phyloP scores from a whole-genome alignment of 2,329 filamentous ascomycete genomes.

The Claviceps spartinae region DNA sequence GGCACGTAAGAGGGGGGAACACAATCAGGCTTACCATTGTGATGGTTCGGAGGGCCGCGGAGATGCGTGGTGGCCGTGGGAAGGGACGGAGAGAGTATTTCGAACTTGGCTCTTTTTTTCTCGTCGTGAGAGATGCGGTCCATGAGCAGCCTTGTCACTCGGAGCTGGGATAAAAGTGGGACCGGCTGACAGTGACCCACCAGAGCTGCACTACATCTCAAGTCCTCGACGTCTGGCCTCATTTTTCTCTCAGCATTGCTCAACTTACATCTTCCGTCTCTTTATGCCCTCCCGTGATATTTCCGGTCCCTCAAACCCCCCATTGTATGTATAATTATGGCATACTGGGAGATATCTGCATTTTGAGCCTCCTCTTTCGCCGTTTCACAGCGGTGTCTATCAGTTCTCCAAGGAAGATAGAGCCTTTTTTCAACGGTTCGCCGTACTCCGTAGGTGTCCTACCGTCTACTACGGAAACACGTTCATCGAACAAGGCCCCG shows the following conservation, averaged over 20 bases:
- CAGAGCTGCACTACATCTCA: background rate
- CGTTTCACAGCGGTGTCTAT: background rate
- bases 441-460: no score
- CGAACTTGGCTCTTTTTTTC: background rate
- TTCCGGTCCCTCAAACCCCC: background rate
- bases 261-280: background rate
- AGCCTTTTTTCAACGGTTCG: background rate
- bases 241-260: background rate
- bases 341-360: background rate
- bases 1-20: background rate
- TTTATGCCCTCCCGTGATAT: background rate
- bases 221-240: no score
- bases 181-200: background rate
- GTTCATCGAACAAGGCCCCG: background rate
- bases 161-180: background rate
- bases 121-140: background rate
- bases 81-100: background rate
- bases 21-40: constrained; percentile 1
- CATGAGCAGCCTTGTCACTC: background rate
- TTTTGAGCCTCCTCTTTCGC: no score
- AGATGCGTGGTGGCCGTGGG: background rate
- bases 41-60: background rate
- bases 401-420: background rate
- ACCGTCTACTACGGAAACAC: no score
- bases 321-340: background rate